These are phyloP conservation scores for Buddleja alternifolia DNA, from an alignment of 257 asterid genomes.

Conservation along the genomic window DNA sequence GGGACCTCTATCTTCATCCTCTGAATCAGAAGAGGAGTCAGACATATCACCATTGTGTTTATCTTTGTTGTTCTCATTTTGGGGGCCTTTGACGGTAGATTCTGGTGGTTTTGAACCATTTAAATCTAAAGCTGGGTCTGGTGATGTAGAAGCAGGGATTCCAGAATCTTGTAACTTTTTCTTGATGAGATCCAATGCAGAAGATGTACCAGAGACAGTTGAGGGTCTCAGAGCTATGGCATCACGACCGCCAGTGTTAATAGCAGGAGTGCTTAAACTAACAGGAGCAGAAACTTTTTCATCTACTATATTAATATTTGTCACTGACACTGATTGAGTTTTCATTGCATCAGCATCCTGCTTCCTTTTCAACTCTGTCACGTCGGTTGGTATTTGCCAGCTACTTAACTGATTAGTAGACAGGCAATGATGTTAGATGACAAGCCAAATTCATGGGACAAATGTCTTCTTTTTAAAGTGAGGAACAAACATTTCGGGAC, in stretches of 20 bases:
- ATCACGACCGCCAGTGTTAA: conserved; percentile 95
- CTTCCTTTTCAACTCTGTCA: conserved; percentile 75
- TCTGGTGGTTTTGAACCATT: conserved; percentile 70
- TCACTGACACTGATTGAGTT: conserved; percentile 53
- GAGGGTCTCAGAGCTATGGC: conserved; percentile 68
- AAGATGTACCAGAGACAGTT: conserved; percentile 54
- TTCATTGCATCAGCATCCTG: conserved; percentile 65
- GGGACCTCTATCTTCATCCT: conserved; percentile 87
- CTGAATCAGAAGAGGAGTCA: conserved; percentile 92
- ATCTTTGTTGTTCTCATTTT: conserved; percentile 66
- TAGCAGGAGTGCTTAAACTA: conserved; percentile 88
- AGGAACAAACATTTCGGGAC: too few species aligned
- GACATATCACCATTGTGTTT: conserved; percentile 71
- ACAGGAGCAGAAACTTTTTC: conserved; percentile 72
- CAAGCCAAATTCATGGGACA: conserved; percentile 14
- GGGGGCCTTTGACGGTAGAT: conserved; percentile 48
- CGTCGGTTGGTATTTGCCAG: conserved; percentile 95
- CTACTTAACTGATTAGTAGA: conserved; percentile 76
- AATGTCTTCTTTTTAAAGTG: too few species aligned
- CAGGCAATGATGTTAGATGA: conserved; percentile 27
- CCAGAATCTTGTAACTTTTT: conserved; percentile 97
- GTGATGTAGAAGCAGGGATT: conserved; percentile 63
- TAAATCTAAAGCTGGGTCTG: conserved; percentile 56
- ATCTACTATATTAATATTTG: conserved; percentile 44
- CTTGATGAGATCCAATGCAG: conserved; percentile 97